A percentile compares a stretch with the other conserved stretches of the same genome.
Conservation (phyloP, 441 rosid species). For the Lepidium campestre region DNA sequence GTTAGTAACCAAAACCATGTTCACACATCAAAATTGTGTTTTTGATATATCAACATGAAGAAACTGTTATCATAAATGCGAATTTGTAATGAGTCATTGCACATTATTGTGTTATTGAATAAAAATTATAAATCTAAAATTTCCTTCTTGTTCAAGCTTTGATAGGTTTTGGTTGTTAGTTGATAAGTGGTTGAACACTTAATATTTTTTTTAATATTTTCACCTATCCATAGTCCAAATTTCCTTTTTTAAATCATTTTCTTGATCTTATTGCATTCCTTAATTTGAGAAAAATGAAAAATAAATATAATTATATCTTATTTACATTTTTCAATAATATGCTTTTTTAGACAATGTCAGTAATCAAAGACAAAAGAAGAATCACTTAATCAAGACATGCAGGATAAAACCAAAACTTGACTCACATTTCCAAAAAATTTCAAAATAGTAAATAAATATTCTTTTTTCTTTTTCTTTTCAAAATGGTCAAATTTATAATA, state of each 20-base stretch:
- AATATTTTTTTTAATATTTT: neutral
- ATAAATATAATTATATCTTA: neutral
- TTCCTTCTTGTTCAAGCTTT: neutral
- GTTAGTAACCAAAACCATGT: neutral
- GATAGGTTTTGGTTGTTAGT: conserved; percentile 1
- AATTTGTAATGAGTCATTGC: neutral
- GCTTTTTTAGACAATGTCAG: neutral
- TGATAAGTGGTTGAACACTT: conserved; percentile 14
- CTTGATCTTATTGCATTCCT: neutral
- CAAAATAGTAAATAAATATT: too few species aligned
- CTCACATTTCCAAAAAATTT: conserved; percentile 1
- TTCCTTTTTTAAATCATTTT: neutral
- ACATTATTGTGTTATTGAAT: neutral
- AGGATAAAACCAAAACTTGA: conserved; percentile 1
- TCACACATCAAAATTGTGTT: neutral
- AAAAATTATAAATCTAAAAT: neutral
- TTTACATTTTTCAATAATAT: neutral
- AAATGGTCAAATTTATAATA: neutral
- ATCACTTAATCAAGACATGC: conserved; percentile 15
- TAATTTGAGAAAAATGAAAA: neutral
- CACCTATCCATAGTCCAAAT: neutral
- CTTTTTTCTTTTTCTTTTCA: too few species aligned
- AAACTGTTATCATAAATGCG: neutral
- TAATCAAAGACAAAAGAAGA: conserved; percentile 17
- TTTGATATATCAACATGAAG: neutral